Conservation (phyloP, 2,329 filamentous ascomycete genomes). For the Septoria petroselini region DNA sequence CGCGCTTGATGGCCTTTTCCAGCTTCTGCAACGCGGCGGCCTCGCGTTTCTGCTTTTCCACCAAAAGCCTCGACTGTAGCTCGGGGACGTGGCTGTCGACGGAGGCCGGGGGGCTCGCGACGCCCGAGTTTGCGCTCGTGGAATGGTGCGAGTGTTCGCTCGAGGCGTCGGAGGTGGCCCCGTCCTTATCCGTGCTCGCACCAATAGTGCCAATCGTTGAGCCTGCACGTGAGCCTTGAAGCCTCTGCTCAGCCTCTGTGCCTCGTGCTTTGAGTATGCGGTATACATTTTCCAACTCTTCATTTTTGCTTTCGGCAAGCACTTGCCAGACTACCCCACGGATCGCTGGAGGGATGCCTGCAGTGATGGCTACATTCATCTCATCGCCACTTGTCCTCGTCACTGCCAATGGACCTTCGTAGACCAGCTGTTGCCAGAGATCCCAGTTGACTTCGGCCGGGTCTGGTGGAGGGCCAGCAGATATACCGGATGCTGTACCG, state of each 20-base stretch:
- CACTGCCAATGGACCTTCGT: slow-evolving; percentile 86
- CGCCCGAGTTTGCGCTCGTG: slow-evolving; percentile 52
- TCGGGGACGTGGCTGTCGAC: slow-evolving; percentile 47
- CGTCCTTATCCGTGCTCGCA: slow-evolving; percentile 57
- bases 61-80: slow-evolving; percentile 60
- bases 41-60: slow-evolving; percentile 74
- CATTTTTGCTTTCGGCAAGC: slow-evolving; percentile 88
- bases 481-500: slow-evolving; percentile 79
- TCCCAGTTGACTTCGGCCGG: slow-evolving; percentile 89
- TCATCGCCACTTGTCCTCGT: slow-evolving; percentile 85
- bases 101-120: slow-evolving; percentile 37
- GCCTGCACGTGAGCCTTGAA: slow-evolving; percentile 22
- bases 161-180: slow-evolving; percentile 72
- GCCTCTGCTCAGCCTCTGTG: slow-evolving; percentile 65
- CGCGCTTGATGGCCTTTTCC: slow-evolving; percentile 86
- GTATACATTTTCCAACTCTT: slow-evolving; percentile 84
- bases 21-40: slow-evolving; percentile 70
- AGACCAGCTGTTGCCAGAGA: slow-evolving; percentile 92
- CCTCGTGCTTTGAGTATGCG: slow-evolving; percentile 74
- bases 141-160: slow-evolving; percentile 79
- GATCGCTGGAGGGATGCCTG: slow-evolving; percentile 90
- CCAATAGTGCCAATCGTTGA: slow-evolving; percentile 50
- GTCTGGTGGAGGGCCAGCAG: slow-evolving; percentile 71
- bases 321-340: slow-evolving; percentile 99
- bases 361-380: slow-evolving; percentile 83